phyloP scores from a whole-genome alignment of 805 yeast genomes.

The Kazachstania africana region DNA sequence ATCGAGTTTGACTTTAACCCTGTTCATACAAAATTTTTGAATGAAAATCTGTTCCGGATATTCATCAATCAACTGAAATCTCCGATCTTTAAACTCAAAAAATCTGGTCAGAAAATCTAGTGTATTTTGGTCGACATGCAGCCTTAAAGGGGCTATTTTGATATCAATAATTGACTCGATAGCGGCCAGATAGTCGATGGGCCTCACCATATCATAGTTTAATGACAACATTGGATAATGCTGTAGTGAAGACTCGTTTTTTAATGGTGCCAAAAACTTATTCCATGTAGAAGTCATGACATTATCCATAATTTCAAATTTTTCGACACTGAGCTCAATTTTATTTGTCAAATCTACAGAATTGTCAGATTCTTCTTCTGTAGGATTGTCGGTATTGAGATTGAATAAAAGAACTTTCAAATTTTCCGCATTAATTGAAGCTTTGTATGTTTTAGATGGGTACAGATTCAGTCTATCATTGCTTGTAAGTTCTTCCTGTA shows the following conservation, averaged over 20 bases:
- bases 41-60: slow-evolving; percentile 57
- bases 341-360: slow-evolving; percentile 38
- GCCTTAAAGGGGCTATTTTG: slow-evolving; percentile 54
- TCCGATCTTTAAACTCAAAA: slow-evolving; percentile 62
- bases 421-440: slow-evolving; percentile 43
- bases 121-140: slow-evolving; percentile 90
- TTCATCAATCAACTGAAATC: slow-evolving; percentile 49
- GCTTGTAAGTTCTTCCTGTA: slow-evolving; percentile 26
- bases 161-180: slow-evolving; percentile 50
- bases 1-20: slow-evolving; percentile 59
- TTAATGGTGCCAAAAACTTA: slow-evolving; percentile 60
- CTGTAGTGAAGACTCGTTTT: slow-evolving; percentile 48
- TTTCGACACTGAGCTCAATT: slow-evolving; percentile 37
- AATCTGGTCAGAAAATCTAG: slow-evolving; percentile 73
- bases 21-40: slow-evolving; percentile 52
- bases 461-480: slow-evolving; percentile 42
- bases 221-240: slow-evolving; percentile 47
- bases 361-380: slow-evolving; percentile 18
- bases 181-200: slow-evolving; percentile 51
- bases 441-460: slow-evolving; percentile 53
- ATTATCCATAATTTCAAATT: slow-evolving; percentile 59
- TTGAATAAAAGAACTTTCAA: slow-evolving; percentile 37
- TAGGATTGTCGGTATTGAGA: slow-evolving; percentile 37
- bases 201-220: slow-evolving; percentile 47
- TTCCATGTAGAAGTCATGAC: slow-evolving; percentile 88